Conservation (phyloP, 2,329 filamentous ascomycete species). For the Knufia petricola region DNA sequence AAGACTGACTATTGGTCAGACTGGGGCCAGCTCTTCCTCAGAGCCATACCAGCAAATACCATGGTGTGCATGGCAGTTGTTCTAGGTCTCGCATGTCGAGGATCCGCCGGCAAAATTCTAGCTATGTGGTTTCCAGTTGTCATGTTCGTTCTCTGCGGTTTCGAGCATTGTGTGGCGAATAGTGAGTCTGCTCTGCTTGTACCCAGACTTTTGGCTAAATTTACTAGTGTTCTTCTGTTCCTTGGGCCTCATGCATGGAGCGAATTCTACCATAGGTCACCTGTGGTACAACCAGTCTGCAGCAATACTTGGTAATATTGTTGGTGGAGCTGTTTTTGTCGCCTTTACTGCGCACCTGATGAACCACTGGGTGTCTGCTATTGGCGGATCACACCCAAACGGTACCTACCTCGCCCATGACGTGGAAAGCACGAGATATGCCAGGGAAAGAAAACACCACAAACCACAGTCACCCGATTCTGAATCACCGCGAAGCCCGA, state of each 20-base stretch:
- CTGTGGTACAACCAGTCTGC: conserved; percentile 10
- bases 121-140: conserved; percentile 7
- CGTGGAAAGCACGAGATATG: conserved; percentile 7
- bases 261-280: background rate
- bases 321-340: conserved; percentile 7
- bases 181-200: background rate
- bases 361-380: conserved; percentile 6
- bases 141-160: conserved; percentile 1
- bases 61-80: conserved; percentile 5
- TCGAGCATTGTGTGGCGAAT: conserved; percentile 7
- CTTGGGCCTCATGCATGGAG: conserved; percentile 5
- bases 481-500: too few relatives aligned
- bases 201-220: background rate
- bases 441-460: background rate
- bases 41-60: conserved; percentile 1
- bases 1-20: background rate
- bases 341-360: conserved; percentile 4
- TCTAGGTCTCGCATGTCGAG: background rate
- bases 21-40: conserved; percentile 1
- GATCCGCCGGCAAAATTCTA: conserved; percentile 1
- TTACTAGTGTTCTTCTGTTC: conserved; percentile 3
- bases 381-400: background rate
- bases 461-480: too few relatives aligned
- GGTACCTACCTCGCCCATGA: conserved; percentile 2
- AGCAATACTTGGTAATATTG: conserved; percentile 1